These are phyloP conservation scores for Boletus subcaerulescens DNA, from an alignment of 768 basidiomycete genomes.

Conservation along the genomic window DNA sequence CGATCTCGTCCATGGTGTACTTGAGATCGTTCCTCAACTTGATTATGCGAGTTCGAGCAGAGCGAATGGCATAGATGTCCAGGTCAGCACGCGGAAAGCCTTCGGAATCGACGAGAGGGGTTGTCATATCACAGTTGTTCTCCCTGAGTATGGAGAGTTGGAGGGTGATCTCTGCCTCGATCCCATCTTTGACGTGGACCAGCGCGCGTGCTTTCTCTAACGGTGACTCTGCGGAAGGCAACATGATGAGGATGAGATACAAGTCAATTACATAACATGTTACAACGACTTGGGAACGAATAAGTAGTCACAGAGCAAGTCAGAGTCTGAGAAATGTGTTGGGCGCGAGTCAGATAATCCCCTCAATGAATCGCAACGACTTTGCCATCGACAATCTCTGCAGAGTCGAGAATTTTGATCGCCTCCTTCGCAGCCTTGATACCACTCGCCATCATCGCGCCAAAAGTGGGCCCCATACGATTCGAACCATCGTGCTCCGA, in stretches of 20 bases:
- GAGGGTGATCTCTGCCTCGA: conserved; percentile 68
- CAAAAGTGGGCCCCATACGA: conserved; percentile 78
- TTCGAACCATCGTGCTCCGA: conserved; percentile 78
- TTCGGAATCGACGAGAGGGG: conserved; percentile 78
- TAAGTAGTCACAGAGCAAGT: no score
- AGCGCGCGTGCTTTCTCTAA: conserved; percentile 60
- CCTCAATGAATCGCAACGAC: conserved; percentile 38
- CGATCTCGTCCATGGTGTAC: conserved; percentile 62
- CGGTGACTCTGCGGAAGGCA: conserved; percentile 42
- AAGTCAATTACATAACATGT: conserved; percentile 8
- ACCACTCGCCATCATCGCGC: conserved; percentile 76
- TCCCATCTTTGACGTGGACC: conserved; percentile 63
- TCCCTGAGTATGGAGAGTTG: conserved; percentile 61
- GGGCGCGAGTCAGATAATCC: no score
- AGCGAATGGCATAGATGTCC: conserved; percentile 76
- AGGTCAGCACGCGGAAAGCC: conserved; percentile 90
- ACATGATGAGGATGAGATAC: conserved; percentile 18
- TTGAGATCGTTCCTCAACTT: conserved; percentile 78
- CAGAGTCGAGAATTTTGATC: conserved; percentile 47
- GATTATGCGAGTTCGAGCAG: conserved; percentile 73
- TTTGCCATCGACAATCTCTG: conserved; percentile 52
- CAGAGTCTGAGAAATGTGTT: no score
- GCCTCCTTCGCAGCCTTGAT: conserved; percentile 70
- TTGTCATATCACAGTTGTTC: conserved; percentile 62
- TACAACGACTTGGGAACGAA: not conserved